These are phyloP conservation scores for Astragalus membranaceus DNA, from an alignment of 306 rosid species.

Conservation along the genomic window DNA sequence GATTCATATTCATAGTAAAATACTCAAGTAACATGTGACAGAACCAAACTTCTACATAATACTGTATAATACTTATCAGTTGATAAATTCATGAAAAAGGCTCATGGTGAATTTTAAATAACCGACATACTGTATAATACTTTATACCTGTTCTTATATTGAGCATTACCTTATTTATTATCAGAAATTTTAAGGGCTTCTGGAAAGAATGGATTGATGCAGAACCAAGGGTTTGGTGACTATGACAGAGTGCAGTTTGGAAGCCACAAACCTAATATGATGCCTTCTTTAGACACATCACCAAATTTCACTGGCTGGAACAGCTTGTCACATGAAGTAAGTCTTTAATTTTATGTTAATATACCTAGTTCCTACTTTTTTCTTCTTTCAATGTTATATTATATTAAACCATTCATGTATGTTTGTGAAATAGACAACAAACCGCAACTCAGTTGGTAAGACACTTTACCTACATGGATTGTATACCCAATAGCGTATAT, in stretches of 20 bases:
- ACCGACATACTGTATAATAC: background rate
- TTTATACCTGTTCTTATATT: conserved; percentile 9
- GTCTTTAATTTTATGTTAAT: background rate
- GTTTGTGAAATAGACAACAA: background rate
- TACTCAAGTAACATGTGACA: background rate
- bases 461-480: too few relatives aligned
- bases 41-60: background rate
- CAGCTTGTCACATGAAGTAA: conserved; percentile 41
- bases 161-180: background rate
- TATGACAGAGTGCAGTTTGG: conserved; percentile 37
- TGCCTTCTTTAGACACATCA: conserved; percentile 33
- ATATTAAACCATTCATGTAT: background rate
- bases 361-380: background rate
- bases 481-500: too few relatives aligned
- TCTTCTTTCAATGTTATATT: background rate
- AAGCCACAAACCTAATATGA: conserved; percentile 24
- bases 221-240: conserved; percentile 39
- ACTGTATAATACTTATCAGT: background rate
- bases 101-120: too few relatives aligned
- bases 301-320: conserved; percentile 44
- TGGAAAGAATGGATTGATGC: conserved; percentile 45
- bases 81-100: background rate
- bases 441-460: too few relatives aligned
- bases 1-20: too few relatives aligned
- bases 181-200: conserved; percentile 50